Conservation (phyloP, 305 asterid species). For the Caryopteris hybrid region DNA sequence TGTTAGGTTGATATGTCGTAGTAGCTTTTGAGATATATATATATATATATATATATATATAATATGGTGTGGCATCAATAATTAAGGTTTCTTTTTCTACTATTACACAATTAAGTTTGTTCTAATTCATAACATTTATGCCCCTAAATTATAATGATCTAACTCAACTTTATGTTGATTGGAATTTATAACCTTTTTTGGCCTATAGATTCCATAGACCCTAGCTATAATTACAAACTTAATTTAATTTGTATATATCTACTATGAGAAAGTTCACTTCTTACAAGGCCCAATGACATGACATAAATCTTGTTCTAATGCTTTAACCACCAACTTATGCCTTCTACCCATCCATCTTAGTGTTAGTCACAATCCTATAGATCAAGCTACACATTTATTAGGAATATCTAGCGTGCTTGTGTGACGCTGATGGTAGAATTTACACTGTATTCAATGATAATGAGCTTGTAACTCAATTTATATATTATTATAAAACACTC, state of each 20-base stretch:
- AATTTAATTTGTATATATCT: background rate
- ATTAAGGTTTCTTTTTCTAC: too few species aligned
- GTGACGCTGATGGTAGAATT: too few species aligned
- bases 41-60: too few species aligned
- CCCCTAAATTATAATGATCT: too few species aligned
- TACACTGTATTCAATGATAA: too few species aligned
- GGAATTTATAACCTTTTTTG: background rate
- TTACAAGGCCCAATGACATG: slow-evolving; percentile 18
- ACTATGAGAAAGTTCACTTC: background rate
- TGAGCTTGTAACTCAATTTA: too few species aligned
- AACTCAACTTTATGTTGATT: background rate
- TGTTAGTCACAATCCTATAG: background rate
- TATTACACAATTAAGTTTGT: background rate
- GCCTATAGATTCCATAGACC: background rate
- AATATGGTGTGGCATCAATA: too few species aligned
- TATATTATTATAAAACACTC: background rate
- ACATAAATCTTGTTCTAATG: slow-evolving; percentile 15
- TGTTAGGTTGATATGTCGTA: too few species aligned
- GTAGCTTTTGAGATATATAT: too few species aligned
- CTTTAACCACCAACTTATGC: slow-evolving; percentile 34
- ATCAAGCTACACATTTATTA: too few species aligned
- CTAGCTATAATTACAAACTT: background rate
- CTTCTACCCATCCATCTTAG: slow-evolving; percentile 1
- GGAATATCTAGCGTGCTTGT: too few species aligned
- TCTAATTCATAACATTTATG: too few species aligned